phyloP scores from a whole-genome alignment of 1,139 yeast species.

The Taphrina confusa region DNA sequence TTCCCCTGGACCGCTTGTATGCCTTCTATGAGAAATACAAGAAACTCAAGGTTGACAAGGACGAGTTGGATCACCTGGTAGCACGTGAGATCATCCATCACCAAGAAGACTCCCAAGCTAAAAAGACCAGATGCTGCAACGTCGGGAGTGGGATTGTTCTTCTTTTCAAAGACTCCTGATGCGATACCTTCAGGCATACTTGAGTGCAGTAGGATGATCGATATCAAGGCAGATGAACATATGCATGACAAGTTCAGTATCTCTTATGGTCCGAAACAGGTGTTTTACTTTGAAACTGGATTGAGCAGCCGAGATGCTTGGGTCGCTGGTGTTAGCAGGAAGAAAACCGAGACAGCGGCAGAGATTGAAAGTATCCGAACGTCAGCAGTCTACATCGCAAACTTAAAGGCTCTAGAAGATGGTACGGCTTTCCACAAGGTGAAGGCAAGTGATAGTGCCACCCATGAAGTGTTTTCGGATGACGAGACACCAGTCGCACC shows the following conservation, averaged over 20 bases:
- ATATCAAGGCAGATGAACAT: slow-evolving; percentile 4
- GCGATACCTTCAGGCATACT: slow-evolving; percentile 26
- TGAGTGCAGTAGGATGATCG: slow-evolving; percentile 6
- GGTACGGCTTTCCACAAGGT: slow-evolving; percentile 21
- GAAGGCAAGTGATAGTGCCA: not conserved
- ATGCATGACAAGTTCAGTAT: slow-evolving; percentile 5
- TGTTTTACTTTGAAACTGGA: slow-evolving; percentile 9
- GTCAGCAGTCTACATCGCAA: slow-evolving; percentile 2
- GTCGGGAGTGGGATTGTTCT: slow-evolving; percentile 22
- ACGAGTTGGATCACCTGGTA: slow-evolving; percentile 12
- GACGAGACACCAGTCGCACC: slow-evolving; percentile 4
- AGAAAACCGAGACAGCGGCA: not conserved
- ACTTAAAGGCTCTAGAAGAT: slow-evolving; percentile 10
- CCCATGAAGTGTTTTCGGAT: slow-evolving; percentile 21
- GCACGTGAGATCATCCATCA: slow-evolving; percentile 12
- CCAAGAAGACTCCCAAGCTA: not conserved
- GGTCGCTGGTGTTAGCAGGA: slow-evolving; percentile 14
- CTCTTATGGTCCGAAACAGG: slow-evolving; percentile 9
- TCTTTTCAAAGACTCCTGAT: slow-evolving; percentile 13
- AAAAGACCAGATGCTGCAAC: slow-evolving; percentile 13
- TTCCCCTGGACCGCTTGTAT: slow-evolving; percentile 8
- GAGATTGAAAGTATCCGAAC: not conserved
- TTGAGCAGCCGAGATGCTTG: slow-evolving; percentile 1
- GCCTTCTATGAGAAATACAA: slow-evolving; percentile 24
- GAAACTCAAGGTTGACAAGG: slow-evolving; percentile 17